A percentile compares a stretch with the other conserved stretches of the same genome.
Evolutionary conservation across 2,329 filamentous ascomycete species (phyloP).

Genomic region (Microascus cirrosus): DNA sequence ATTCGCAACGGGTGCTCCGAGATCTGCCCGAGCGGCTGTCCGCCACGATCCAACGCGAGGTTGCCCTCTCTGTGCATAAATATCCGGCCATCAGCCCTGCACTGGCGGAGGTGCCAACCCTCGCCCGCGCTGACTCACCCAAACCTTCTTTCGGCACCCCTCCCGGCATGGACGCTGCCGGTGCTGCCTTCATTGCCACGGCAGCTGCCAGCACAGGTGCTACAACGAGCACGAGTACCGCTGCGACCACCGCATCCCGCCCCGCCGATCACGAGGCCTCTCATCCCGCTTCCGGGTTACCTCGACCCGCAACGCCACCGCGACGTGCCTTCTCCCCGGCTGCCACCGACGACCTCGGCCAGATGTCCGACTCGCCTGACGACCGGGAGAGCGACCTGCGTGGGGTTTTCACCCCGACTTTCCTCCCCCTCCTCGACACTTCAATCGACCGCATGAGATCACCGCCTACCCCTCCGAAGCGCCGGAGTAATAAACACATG

Average conservation of each 20-base stretch:
- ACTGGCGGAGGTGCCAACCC: conserved; percentile 10
- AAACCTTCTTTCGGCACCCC: neutral
- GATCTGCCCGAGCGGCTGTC: conserved; percentile 34
- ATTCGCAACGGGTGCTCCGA: conserved; percentile 38
- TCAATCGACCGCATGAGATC: conserved; percentile 13
- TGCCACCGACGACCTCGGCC: conserved; percentile 6
- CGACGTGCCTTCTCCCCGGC: neutral
- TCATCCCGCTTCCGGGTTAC: conserved; percentile 2
- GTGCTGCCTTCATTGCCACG: neutral
- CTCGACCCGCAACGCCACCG: conserved; percentile 4
- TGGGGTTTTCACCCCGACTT: conserved; percentile 52
- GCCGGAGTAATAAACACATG: neutral
- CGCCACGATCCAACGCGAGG: conserved; percentile 30
- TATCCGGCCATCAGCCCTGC: conserved; percentile 33
- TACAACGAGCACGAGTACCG: conserved; percentile 14
- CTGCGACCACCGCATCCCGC: conserved; percentile 3
- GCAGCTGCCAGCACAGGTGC: conserved; percentile 13
- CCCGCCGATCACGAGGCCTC: conserved; percentile 12
- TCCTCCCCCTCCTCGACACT: conserved; percentile 49
- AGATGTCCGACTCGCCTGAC: conserved; percentile 20
- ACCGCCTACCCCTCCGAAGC: conserved; percentile 8
- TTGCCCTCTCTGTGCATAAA: conserved; percentile 30
- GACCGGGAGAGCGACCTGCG: conserved; percentile 29
- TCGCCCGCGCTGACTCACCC: conserved; percentile 4
- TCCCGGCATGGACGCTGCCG: neutral